Evolutionary conservation across 495 filamentous ascomycete species (phyloP), one percentile per base, ranked within the genome.

Genomic region (Aspergillus heteromorphus): DNA sequence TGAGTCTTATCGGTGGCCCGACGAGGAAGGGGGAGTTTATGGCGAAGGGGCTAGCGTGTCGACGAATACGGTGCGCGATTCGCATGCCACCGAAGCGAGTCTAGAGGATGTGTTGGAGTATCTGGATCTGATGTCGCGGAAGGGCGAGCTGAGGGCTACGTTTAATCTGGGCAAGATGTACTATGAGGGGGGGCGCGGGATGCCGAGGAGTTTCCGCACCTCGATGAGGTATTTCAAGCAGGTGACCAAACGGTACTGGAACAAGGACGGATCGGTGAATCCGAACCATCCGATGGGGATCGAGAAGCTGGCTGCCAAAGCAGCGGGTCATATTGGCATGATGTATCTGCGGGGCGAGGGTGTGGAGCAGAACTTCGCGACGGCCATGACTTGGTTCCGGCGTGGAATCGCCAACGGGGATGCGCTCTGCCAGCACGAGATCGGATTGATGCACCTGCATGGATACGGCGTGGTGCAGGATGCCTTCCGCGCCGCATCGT

Each of bases 321-420:
- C 91, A 1, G 92, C 93, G 16, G 93, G 92, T 7, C 92, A 89
- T 67, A 81, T 99, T 45, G 93, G 93, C 0, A 75, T 89, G 40
- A 99, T 97, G 89, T 92, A 89, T 65, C 70, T 97, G 45, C 87
- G 93, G 11, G 93, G 92, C 13, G 93, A 97, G 65, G 92, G 92
- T 5, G 86, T 91, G 45, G 77, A 85, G 47, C 91, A 96, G 64
- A 87, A 82, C 69, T 91, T 82, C 55, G 76, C 79, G 25, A 84
- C 82, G 47, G 93, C 93, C 2, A 69, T 80, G 54, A 83, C 78
- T 23, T 99, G 95, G 95, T 96, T 99, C 68, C 81, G 83, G 45
- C 87, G 88, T 13, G 93, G 93, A 25, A 70, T 92, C 41, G 71
- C 74, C 14, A 88, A 86, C 60, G 89, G 86, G 8, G 95, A 99